Evolutionary conservation across 306 rosid genomes (phyloP), one percentile per base, ranked within the genome.

Genomic region (Crataegus laevigata): DNA sequence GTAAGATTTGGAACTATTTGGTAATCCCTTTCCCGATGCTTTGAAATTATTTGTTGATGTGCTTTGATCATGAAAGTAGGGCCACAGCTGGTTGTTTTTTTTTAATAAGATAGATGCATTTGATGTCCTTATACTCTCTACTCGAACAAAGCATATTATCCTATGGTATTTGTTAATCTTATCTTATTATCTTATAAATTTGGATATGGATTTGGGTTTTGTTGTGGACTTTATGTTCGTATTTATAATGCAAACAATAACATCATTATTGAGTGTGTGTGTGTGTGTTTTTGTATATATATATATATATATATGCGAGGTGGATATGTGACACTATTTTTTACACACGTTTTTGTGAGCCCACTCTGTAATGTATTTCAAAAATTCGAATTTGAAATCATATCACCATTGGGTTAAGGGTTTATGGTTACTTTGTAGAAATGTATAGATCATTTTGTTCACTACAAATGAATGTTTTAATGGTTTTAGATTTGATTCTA

Each of bases 241-340:
- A 64, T 80, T 83, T 83, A 80, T 85, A 72, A 78, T 78, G 83
- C 76, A 83, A 82, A 66, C 86, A 87, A 83, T 83, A 83, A 36
- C 84, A 87, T 83, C 85, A 84, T 80, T 78, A 83, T 34, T 34
- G 8, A 34, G 38, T 34, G 9, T 6, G 38, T 34, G 8, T 6
- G 36, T 6, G 38, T 1, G 8, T 6, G 34, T 6, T n/a, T n/a
- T 85, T 81, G 74, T 82, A 25, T 71, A 68, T 82, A 45, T 76
- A 80, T 78, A 71, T 47, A 47, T 47, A 47, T 14, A 14, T 14
- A 12, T 0, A n/a, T n/a, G n/a, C n/a, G 36, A 32, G 36, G 7
- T 8, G 2, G 38, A 34, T 34, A 6, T 34, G 38, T 1, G 38
- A 34, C 8, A 32, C 2, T 2, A 34, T 45, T 45, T 45, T 45